Evolutionary conservation across 306 rosid genomes (phyloP), one percentile per base, ranked within the genome.

Genomic region (Cucumis hystrix): DNA sequence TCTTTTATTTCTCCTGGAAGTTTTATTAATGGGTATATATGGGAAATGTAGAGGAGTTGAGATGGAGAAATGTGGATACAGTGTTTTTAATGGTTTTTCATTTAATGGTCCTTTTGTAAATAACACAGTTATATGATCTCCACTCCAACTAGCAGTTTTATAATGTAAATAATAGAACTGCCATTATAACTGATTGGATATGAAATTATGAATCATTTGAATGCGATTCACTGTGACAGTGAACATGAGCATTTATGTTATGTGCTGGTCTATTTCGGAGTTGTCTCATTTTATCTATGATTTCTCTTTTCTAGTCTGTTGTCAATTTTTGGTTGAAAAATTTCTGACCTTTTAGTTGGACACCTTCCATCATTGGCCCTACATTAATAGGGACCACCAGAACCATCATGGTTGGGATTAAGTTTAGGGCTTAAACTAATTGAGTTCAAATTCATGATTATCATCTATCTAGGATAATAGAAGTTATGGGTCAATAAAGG

Each of bases 131-230:
- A 52, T 40, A 78, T 66, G 8, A 78, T 86, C 82, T 82, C 51
- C 20, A 1, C 15, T 65, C 83, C 80, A 85, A 82, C 88, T 86
- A 86, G 80, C 85, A 82, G 85, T 80, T 83, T 70, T 78, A 79
- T 80, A 66, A 47, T 85, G 96, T 92, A 94, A 85, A 88, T 90
- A 85, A 88, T 81, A 85, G 84, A 76, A 57, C 82, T 74, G 9
- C 83, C 30, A 72, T 72, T 40, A 41, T 80, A 65, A 60, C 47
- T 75, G 51, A 41, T 0, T 78, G 13, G 68, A 14, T 49, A 13
- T 28, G 18, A 40, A 40, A 41, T 40, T 67, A 68, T 67, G 55
- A 67, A 40, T 49, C 39, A 49, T 72, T 75, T 75, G 79, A 55
- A 40, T 37, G 35, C 40, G 70, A 55, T 54, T 74, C 77, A 51